Base-by-base conservation (phyloP, 164 flowering plant genomes). In the Dillenia turbinata region DNA sequence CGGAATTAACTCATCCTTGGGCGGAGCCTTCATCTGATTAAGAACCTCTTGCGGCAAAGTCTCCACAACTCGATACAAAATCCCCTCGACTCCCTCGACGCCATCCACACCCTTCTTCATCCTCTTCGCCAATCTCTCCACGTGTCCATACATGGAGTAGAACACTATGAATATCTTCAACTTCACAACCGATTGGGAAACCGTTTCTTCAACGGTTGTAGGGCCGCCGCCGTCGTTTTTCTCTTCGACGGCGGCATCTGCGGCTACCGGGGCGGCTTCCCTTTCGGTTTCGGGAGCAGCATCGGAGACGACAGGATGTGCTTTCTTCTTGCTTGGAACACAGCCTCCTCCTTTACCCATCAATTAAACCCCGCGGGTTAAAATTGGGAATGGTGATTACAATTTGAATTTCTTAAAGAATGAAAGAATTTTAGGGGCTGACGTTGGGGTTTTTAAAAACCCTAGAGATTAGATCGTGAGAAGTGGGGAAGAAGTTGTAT, bases 311-410 rank as follows among this genome's bases (percentile, higher is more conserved):
- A 16, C 77, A 48, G 43, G 15, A 9, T 81, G 78, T 19, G 43
- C 11, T 44, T 73, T 77, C 66, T 82, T 85, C 75, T 83, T 85
- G 79, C 88, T 85, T 1, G 94, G 94, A 9, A 87, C 87, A 51
- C 94, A 87, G 40, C 94, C 94, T 14, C 94, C 94, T 50, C 94
- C 94, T 73, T 87, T 87, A 14, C 94, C 94, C 94, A 87, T 87
- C 54, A 51, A 33, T 33, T 4, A 33, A 5, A 33, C 40, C 40
- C 40, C 40, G 40, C 40, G 5, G 40, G 7, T 33, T 33, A 33
- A 33, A 5, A 33, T 33, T 33, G 40, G 40, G 40, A 33, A 33
- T 33, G 40, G 40, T 33, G 40, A 33, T 33, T 33, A 33, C 7
- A 33, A 33, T 33, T 33, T 33, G 40, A 33, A 33, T 33, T 33